Percentiles rank a stretch among this genome's conserved stretches.
Evolutionary conservation across 129 eudicot species (phyloP).

Genomic region (Artemisia annua): DNA sequence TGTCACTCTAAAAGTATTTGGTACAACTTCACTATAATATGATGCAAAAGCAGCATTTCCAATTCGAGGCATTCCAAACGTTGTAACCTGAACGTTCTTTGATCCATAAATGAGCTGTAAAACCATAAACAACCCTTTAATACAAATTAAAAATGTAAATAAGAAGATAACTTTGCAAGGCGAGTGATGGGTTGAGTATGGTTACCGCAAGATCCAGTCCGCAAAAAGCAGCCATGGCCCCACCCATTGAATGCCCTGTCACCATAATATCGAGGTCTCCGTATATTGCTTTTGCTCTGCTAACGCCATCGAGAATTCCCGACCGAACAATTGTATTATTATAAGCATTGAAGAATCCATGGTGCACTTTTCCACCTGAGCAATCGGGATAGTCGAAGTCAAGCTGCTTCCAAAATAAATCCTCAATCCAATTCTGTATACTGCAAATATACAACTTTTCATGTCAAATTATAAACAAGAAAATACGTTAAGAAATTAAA

Average conservation of each 20-base stretch:
- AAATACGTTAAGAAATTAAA: background rate
- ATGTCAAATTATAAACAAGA: background rate
- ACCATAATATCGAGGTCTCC: conserved; percentile 73
- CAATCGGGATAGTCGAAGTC: conserved; percentile 84
- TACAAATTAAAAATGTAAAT: background rate
- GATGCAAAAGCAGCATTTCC: conserved; percentile 92
- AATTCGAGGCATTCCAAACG: conserved; percentile 96
- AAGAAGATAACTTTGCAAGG: conserved; percentile 9
- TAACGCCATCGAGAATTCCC: conserved; percentile 64
- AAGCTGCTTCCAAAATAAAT: conserved; percentile 95
- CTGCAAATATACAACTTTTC: conserved; percentile 38
- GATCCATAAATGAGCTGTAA: conserved; percentile 64
- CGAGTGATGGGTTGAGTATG: background rate
- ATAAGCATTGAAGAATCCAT: conserved; percentile 94
- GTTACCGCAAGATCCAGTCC: conserved; percentile 82
- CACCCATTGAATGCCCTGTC: conserved; percentile 99
- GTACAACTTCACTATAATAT: conserved; percentile 65
- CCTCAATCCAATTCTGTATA: conserved; percentile 91
- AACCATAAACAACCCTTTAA: conserved; percentile 11
- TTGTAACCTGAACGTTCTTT: conserved; percentile 68
- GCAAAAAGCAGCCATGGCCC: conserved; percentile 98
- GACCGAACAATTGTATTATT: conserved; percentile 82
- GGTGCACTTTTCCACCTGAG: conserved; percentile 95
- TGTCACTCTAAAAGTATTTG: conserved; percentile 83
- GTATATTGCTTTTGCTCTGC: conserved; percentile 51